Evolutionary conservation across 2,329 filamentous ascomycete species (phyloP).

Genomic region (Pseudomassariella vexata): DNA sequence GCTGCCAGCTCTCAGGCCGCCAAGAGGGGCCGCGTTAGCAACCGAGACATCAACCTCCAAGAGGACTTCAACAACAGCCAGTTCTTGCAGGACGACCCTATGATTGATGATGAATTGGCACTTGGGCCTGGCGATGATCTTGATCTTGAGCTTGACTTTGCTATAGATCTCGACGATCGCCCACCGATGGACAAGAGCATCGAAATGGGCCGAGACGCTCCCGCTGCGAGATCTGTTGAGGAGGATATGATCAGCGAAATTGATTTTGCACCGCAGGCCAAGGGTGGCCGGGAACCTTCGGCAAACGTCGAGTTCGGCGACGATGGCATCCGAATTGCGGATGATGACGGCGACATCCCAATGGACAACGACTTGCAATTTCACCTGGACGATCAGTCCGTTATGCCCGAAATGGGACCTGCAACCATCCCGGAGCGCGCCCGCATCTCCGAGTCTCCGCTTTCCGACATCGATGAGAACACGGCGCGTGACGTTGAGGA

Average conservation of each 20-base stretch:
- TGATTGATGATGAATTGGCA: constrained; percentile 51
- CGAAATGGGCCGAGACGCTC: constrained; percentile 86
- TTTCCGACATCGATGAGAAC: constrained; percentile 64
- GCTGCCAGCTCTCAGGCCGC: constrained; percentile 53
- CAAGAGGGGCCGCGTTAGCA: constrained; percentile 36
- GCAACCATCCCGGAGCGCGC: constrained; percentile 45
- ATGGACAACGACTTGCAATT: constrained; percentile 64
- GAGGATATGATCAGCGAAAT: constrained; percentile 65
- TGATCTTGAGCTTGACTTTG: constrained; percentile 69
- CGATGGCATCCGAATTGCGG: constrained; percentile 52
- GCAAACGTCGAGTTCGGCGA: constrained; percentile 48
- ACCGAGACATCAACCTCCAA: constrained; percentile 62
- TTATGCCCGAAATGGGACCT: constrained; percentile 42
- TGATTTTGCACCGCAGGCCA: constrained; percentile 50
- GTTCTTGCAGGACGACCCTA: constrained; percentile 64
- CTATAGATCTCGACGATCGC: constrained; percentile 66
- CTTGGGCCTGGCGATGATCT: constrained; percentile 59
- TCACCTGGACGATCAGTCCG: constrained; percentile 54
- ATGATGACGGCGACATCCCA: constrained; percentile 57
- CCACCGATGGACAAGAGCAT: constrained; percentile 57
- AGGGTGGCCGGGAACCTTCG: constrained; percentile 53
- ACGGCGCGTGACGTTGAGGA: constrained; percentile 56
- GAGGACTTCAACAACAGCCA: constrained; percentile 72
- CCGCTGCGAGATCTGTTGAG: constrained; percentile 59
- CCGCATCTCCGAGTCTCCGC: constrained; percentile 63